Base-by-base conservation (phyloP, 2,329 filamentous ascomycete species). In the Huntiella abstrusa region DNA sequence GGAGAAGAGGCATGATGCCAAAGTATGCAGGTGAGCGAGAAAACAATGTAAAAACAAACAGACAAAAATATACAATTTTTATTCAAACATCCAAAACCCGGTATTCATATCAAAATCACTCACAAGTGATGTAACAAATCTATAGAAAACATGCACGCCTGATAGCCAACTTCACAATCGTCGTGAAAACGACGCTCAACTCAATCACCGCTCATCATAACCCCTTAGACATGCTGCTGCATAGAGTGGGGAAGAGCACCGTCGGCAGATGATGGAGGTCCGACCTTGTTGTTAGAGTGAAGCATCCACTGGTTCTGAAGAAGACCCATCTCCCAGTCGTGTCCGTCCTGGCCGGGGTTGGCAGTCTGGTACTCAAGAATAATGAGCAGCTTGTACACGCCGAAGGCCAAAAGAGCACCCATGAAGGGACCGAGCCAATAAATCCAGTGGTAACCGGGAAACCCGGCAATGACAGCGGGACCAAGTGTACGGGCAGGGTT, bases 361-460 rank as follows among this genome's bases (percentile, higher is more conserved):
- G 62, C 63, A 10, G 61, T 66, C 52, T 67, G 59, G 55, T 73
- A 75, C 46, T 73, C 64, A 32, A 74, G 59, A 28, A 59, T 55
- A 55, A 70, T 71, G 46, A 75, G 58, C 3, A 69, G 51, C 49
- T 62, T 63, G 58, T 72, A 75, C 15, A 71, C 61, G 5, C 50
- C 59, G n/a, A 60, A 65, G 1, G 71, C 69, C 11, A 75, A 55
- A 4, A 68, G 43, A 1, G 66, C 54, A 0, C 72, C 72, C 43
- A 71, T 57, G 7, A 65, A 56, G 1, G 72, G 71, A 0, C 70
- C 71, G 8, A 74, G 52, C 64, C 68, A 71, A 58, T 70, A 72
- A 53, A 71, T 70, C 68, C 68, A 72, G 46, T 69, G 64, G 54
- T 71, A 68, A 12, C 54, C 53, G 1, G 59, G 57, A 53, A 71